Base-by-base conservation (phyloP, 2,329 filamentous ascomycete species). In the Colletotrichum siamense region DNA sequence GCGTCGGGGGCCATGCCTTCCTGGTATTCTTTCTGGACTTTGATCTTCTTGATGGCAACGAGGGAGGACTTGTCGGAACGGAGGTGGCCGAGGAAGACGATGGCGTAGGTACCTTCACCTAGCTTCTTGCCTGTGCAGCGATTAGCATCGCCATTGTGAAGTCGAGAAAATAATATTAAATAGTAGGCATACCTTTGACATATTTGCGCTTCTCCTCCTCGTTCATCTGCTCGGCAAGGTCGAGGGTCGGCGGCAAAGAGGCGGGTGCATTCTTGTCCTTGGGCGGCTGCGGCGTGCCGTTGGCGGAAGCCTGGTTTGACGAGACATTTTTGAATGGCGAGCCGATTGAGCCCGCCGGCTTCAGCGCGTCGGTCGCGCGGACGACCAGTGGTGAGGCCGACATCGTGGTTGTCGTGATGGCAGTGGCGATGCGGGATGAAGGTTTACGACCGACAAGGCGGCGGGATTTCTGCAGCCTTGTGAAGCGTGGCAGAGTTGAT, bases 31-130 rank as follows among this genome's bases (percentile, higher is more conserved):
- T 94, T 93, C 80, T 95, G 94, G 75, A 96, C 89, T 84, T 97
- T 97, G 88, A 97, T 97, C 87, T 96, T 97, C 85, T 98, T 98
- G 88, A 98, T 96, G 81, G 97, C 97, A 78, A 99, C 95, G 71
- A 94, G 91, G 57, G 92, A 91, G 39, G 90, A 89, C 8, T 95
- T 94, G 80, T 97, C 92, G 79, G 87, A 88, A 75, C 93, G 92
- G 62, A 97, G 90, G 85, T 96, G 94, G 69, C 96, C 97, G 69
- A 96, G 92, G 88, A 96, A 98, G 82, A 99, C 97, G 81, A 98
- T 94, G 83, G 97, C 97, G 84, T 99, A 99, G 78, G 97, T 99
- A 88, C 97, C 97, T 86, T 98, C 95, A 84, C 97, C 97, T 76
- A 99, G 92, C 83, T 97, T 97, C 84, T 95, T 96, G 82, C 95